Percentiles rank a stretch among this genome's conserved stretches.
Conservation (phyloP, 1,284 basidiomycete species). For the Cystobasidium slooffiae region DNA sequence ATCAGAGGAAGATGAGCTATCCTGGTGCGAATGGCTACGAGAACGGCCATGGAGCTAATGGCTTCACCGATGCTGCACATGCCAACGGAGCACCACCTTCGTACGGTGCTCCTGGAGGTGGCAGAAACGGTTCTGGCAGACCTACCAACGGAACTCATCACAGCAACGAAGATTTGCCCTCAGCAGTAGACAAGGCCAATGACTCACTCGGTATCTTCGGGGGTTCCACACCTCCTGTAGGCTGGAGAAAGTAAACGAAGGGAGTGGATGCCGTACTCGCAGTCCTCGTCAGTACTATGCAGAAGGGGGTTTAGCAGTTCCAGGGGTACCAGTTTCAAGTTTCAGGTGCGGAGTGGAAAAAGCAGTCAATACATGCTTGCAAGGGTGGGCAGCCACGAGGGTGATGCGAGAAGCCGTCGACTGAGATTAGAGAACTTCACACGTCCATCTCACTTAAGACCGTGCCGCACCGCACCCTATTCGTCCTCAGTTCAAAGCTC, state of each 20-base stretch:
- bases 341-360: too few relatives aligned
- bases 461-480: too few relatives aligned
- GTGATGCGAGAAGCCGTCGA: too few relatives aligned
- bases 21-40: constrained; percentile 14
- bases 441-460: too few relatives aligned
- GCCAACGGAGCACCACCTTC: background rate
- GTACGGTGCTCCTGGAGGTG: constrained; percentile 25
- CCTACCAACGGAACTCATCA: constrained; percentile 10
- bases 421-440: too few relatives aligned
- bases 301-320: too few relatives aligned
- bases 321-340: too few relatives aligned
- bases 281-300: background rate
- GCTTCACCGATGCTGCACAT: constrained; percentile 21
- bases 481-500: too few relatives aligned
- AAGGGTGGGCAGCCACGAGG: too few relatives aligned
- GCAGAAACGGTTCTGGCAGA: constrained; percentile 16
- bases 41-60: background rate
- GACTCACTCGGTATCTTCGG: constrained; percentile 24
- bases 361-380: too few relatives aligned
- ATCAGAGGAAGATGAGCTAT: constrained; percentile 8
- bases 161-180: constrained; percentile 2
- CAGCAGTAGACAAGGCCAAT: constrained; percentile 5
- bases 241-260: constrained; percentile 15
- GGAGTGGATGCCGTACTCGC: background rate
- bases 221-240: constrained; percentile 6